phyloP scores from a whole-genome alignment of 1,284 basidiomycete species.

The Hymenochaete sp. region DNA sequence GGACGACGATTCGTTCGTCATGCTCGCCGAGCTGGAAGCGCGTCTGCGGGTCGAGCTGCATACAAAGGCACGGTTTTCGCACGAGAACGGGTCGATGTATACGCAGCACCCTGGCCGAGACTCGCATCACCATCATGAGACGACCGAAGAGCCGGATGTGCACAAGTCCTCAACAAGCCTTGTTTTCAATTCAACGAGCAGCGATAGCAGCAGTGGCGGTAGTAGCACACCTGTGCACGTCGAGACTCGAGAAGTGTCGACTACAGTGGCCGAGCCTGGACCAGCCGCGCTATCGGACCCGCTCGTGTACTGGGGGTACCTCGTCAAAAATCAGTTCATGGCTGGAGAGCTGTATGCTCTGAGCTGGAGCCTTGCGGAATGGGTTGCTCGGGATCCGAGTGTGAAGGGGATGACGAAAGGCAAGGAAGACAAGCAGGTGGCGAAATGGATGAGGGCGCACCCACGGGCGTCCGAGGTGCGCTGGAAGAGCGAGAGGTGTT shows the following conservation, averaged over 20 bases:
- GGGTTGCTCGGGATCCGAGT: constrained; percentile 67
- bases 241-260: constrained; percentile 11
- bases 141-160: constrained; percentile 17
- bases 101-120: constrained; percentile 2
- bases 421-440: constrained; percentile 93
- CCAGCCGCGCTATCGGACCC: constrained; percentile 42
- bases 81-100: constrained; percentile 8
- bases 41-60: constrained; percentile 71
- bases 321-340: constrained; percentile 94
- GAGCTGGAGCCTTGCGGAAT: constrained; percentile 85
- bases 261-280: background rate
- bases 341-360: constrained; percentile 92
- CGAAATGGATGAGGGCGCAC: constrained; percentile 89
- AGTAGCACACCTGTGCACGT: constrained; percentile 1
- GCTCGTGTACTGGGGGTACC: constrained; percentile 90
- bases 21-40: constrained; percentile 87
- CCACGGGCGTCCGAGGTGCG: constrained; percentile 74
- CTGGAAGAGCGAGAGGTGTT: constrained; percentile 90
- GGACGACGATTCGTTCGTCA: constrained; percentile 91
- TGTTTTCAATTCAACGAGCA: constrained; percentile 9
- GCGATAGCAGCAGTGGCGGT: too few species aligned
- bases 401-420: constrained; percentile 68
- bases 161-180: constrained; percentile 12
- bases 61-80: constrained; percentile 15
- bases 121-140: background rate